phyloP scores from a whole-genome alignment of 2,329 filamentous ascomycete genomes.

The Ceratocystis variospora region DNA sequence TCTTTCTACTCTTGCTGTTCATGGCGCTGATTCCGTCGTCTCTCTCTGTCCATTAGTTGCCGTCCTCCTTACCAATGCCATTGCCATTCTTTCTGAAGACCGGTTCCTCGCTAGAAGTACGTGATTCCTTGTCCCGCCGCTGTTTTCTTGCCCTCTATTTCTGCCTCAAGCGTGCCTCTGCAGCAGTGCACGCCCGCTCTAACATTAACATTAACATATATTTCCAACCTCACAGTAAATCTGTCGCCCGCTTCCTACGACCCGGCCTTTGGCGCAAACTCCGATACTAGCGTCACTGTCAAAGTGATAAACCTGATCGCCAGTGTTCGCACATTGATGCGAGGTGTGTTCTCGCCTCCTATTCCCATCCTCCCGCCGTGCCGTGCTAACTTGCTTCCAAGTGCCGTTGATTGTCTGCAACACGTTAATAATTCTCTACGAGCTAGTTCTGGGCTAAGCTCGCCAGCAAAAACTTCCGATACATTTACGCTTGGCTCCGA shows the following conservation, averaged over 20 bases:
- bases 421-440: constrained; percentile 68
- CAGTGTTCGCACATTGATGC: constrained; percentile 80
- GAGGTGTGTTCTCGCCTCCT: constrained; percentile 43
- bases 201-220: constrained; percentile 20
- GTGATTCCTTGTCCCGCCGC: constrained; percentile 17
- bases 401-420: constrained; percentile 79
- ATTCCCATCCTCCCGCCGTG: background rate
- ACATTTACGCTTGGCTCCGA: background rate
- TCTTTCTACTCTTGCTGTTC: background rate
- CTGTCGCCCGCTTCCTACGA: constrained; percentile 60
- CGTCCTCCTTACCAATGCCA: constrained; percentile 81
- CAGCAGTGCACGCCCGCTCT: constrained; percentile 12
- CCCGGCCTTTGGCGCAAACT: constrained; percentile 59
- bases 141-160: background rate
- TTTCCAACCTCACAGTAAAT: constrained; percentile 39
- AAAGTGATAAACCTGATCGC: constrained; percentile 83
- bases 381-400: constrained; percentile 26
- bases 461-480: background rate
- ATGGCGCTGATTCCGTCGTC: background rate
- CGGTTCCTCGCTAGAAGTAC: constrained; percentile 64
- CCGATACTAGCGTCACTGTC: constrained; percentile 68
- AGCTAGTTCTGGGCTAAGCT: constrained; percentile 56
- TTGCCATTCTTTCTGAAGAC: constrained; percentile 88
- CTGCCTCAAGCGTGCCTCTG: background rate
- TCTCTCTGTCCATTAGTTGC: constrained; percentile 36